Base-by-base conservation (phyloP, 2,329 filamentous ascomycete species). In the Diaporthe citriasiana region DNA sequence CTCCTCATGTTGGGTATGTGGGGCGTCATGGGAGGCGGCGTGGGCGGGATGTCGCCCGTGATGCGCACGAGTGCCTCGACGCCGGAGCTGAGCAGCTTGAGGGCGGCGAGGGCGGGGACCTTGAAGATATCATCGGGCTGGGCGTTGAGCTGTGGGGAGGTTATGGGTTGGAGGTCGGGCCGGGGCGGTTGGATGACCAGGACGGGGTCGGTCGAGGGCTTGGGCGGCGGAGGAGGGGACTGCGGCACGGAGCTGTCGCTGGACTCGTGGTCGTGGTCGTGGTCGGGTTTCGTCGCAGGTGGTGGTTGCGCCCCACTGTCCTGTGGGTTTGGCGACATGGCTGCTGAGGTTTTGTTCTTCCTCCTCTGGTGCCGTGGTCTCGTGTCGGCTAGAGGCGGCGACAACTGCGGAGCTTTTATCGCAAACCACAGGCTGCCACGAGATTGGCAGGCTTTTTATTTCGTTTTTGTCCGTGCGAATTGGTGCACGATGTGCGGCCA, bases 1-100 rank as follows among this genome's bases (percentile, higher is more conserved):
- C 87, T 89, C 75, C 86, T 87, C 89, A 92, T 90, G 80, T 91
- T 87, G 30, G 93, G 91, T n/a, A 91, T 89, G 3, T 88, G 88
- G 0, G 90, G 90, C 33, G 87, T 88, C 70, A 88, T 88, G 2
- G 92, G 89, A 7, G 93, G 93, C 72, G 93, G 94, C n/a, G 93
- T 97, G 22, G 93, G 93, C 30, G 94, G 94, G 17, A 97, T 87
- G 79, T 97, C 94, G 80, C 94, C 93, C 1, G 93, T 94, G 74
- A 92, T 87, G 76, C 89, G 89, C 38, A 95, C 92, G 69, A 97
- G 87, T 5, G 90, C 88, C 78, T 95, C 93, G 75, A 95, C 86
- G 73, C 90, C 90, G 51, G 90, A 88, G 77, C 92, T 92, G n/a
- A 98, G 89, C 76, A 97, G 86, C 79, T 93, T 93, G 79, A 98